A percentile compares a stretch with the other conserved stretches of the same genome.
Conservation (phyloP, 1,284 basidiomycete genomes). For the Meripilus lineatus region DNA sequence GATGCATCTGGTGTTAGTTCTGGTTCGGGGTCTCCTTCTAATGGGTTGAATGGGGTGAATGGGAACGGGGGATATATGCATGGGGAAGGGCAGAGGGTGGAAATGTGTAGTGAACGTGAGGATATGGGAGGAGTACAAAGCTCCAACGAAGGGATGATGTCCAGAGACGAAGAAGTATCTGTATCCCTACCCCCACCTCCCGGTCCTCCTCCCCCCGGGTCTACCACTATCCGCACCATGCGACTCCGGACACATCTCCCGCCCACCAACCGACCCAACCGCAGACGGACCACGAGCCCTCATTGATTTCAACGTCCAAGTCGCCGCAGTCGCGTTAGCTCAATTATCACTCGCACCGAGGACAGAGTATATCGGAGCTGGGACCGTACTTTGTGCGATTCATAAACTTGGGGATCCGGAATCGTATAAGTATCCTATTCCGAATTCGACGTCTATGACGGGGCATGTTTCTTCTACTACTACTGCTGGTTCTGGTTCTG, state of each 20-base stretch:
- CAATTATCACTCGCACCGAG: slow-evolving; percentile 26
- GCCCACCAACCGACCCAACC: too few species aligned
- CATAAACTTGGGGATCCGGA: slow-evolving; percentile 25
- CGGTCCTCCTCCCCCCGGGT: too few species aligned
- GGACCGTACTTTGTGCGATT: slow-evolving; percentile 26
- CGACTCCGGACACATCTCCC: too few species aligned
- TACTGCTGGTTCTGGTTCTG: slow-evolving; percentile 11
- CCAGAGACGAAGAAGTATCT: too few species aligned
- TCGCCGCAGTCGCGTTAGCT: slow-evolving; percentile 27
- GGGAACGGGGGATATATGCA: too few species aligned
- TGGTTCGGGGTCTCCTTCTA: background rate
- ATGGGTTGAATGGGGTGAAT: too few species aligned
- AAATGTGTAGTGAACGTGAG: background rate
- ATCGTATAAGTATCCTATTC: slow-evolving; percentile 15
- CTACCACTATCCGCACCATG: too few species aligned
- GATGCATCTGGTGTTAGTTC: background rate
- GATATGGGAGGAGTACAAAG: too few species aligned
- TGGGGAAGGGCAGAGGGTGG: too few species aligned
- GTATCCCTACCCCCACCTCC: too few species aligned
- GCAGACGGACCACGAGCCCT: slow-evolving; percentile 15
- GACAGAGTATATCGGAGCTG: slow-evolving; percentile 26
- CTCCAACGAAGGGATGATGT: too few species aligned
- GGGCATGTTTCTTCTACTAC: too few species aligned
- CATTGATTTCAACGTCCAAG: slow-evolving; percentile 25
- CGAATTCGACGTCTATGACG: slow-evolving; percentile 15